These are phyloP conservation scores for Emmonsiellopsis sp. DNA, from an alignment of 2,329 filamentous ascomycete genomes.

Conservation along the genomic window DNA sequence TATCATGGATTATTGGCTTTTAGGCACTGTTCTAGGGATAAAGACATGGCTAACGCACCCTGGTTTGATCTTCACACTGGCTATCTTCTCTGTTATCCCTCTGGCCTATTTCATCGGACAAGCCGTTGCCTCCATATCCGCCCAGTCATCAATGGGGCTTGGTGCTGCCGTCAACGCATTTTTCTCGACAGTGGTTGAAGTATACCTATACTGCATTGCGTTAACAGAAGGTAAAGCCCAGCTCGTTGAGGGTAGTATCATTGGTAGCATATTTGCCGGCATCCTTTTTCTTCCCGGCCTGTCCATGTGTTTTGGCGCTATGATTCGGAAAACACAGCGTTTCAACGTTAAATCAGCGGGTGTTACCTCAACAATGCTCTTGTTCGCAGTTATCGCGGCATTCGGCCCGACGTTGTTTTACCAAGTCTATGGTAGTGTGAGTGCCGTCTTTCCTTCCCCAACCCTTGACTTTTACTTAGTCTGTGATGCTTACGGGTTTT, in stretches of 20 bases:
- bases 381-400: conserved; percentile 90
- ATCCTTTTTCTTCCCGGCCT: conserved; percentile 88
- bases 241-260: conserved; percentile 91
- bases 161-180: conserved; percentile 97
- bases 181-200: conserved; percentile 94
- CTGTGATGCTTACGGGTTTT: conserved; percentile 24
- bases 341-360: conserved; percentile 96
- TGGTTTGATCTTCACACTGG: conserved; percentile 76
- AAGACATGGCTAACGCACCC: conserved; percentile 69
- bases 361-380: conserved; percentile 93
- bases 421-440: conserved; percentile 88
- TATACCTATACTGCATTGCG: conserved; percentile 94
- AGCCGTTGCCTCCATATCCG: conserved; percentile 95
- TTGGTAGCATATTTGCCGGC: conserved; percentile 95
- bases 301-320: conserved; percentile 97
- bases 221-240: conserved; percentile 84
- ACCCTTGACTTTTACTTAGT: not conserved
- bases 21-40: conserved; percentile 60
- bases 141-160: conserved; percentile 95
- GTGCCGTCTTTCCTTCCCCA: conserved; percentile 29
- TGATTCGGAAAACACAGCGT: conserved; percentile 95
- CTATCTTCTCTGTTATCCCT: conserved; percentile 86
- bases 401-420: conserved; percentile 97
- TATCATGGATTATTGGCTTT: conserved; percentile 82
- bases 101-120: conserved; percentile 98